Base-by-base conservation (phyloP, 148 eudicot species). In the Cornus controversa region DNA sequence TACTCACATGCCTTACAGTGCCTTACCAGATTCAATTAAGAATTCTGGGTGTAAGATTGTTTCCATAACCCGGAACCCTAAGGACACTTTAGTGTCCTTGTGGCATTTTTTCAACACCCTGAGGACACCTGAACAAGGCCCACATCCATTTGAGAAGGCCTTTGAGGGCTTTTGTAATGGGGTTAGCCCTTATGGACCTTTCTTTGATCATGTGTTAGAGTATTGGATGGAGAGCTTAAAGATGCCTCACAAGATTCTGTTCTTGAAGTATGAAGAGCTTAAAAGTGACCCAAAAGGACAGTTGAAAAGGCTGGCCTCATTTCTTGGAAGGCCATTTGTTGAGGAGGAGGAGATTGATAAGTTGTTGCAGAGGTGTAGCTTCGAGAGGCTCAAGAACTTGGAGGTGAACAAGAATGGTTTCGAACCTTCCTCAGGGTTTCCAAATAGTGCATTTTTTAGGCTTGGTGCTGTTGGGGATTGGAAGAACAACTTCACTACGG, bases 211-310 rank as follows among this genome's bases (percentile, higher is more conserved):
- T 22, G 66, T 6, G 10, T 9, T 62, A 6, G 25, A 42, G n/a
- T 81, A 81, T 47, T 81, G 84, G 84, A 24, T 1, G 11, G 73
- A 67, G 53, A 81, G 76, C 23, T 54, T 5, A 5, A 45, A 81
- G 29, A 76, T 71, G 77, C 84, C 84, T 28, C 67, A 54, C 37
- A 81, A 71, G 20, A 72, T 81, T 28, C 23, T 81, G 50, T 81
- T 81, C 66, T 68, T 81, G 58, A 81, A 58, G 42, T 81, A 81
- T 67, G 80, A 81, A 27, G 83, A 81, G n/a, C 11, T 81, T 72
- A 65, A 71, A 54, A 81, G 62, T 22, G 68, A 81, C 45, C 76
- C 84, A 6, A 71, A 67, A 25, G 73, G 64, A 9, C 14, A 72
- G 28, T 80, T 72, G 75, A 70, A 27, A 27, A 53, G 40, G 22